phyloP scores from a whole-genome alignment of 2,329 filamentous ascomycete genomes.

The Aspergillus udagawae region DNA sequence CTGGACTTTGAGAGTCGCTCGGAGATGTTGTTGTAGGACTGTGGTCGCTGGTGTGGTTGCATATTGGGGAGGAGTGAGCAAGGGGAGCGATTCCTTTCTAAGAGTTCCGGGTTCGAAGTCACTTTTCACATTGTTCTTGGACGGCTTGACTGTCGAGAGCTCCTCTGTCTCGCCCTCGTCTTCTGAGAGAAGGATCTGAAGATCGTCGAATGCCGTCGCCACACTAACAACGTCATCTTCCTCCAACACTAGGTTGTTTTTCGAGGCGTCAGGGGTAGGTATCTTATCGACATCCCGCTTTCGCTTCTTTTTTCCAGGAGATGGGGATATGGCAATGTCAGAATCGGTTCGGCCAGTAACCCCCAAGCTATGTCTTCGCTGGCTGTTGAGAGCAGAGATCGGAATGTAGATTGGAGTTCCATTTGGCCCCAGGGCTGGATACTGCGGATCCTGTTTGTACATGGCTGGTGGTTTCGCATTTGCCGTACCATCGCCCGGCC shows the following conservation, averaged over 20 bases:
- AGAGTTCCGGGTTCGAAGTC: constrained; percentile 67
- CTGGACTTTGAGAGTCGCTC: constrained; percentile 62
- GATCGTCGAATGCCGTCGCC: constrained; percentile 48
- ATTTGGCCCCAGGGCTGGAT: constrained; percentile 40
- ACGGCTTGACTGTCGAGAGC: neutral
- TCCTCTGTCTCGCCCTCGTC: constrained; percentile 7
- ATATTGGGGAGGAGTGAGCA: constrained; percentile 63
- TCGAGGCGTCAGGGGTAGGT: neutral
- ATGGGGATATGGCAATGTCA: constrained; percentile 11
- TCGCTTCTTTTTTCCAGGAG: neutral
- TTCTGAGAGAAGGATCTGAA: constrained; percentile 35
- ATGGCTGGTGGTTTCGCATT: constrained; percentile 8
- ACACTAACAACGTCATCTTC: constrained; percentile 45
- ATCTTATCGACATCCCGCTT: neutral
- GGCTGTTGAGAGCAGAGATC: constrained; percentile 47
- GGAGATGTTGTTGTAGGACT: constrained; percentile 62
- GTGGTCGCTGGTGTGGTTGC: constrained; percentile 60
- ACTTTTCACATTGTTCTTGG: constrained; percentile 32
- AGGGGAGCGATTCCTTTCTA: constrained; percentile 57
- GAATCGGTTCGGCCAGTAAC: constrained; percentile 23
- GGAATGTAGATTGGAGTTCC: constrained; percentile 47
- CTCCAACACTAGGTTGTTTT: neutral
- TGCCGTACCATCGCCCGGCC: neutral
- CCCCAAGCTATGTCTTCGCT: constrained; percentile 30
- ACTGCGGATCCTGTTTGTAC: constrained; percentile 35